A percentile compares a stretch with the other conserved stretches of the same genome.
Evolutionary conservation across 495 filamentous ascomycete species (phyloP).

Genomic region (Apodospora peruviana): DNA sequence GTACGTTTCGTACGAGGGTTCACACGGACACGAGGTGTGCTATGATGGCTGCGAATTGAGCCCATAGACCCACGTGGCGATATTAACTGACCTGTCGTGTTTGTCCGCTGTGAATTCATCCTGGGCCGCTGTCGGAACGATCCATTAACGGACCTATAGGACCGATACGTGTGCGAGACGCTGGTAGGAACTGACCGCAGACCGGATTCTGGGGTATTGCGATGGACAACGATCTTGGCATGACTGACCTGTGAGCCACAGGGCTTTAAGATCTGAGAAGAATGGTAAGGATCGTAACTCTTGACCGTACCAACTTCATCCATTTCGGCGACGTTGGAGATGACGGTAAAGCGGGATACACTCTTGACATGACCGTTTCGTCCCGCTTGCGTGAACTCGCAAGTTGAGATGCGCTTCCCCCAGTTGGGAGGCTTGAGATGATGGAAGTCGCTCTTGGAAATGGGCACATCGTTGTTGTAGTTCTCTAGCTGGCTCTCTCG

Average conservation of each 20-base stretch:
- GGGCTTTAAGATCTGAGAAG: conserved; percentile 50
- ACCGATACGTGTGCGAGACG: conserved; percentile 19
- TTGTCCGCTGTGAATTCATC: conserved; percentile 15
- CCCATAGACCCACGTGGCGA: conserved; percentile 47
- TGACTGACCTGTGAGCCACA: conserved; percentile 30
- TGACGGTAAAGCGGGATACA: conserved; percentile 65
- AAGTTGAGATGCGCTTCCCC: conserved; percentile 44
- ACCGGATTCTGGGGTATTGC: conserved; percentile 24
- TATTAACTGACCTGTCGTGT: conserved; percentile 17
- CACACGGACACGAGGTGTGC: conserved; percentile 41
- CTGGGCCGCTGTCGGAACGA: conserved; percentile 15
- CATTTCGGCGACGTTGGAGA: conserved; percentile 49
- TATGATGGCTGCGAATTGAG: conserved; percentile 54
- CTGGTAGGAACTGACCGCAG: conserved; percentile 3
- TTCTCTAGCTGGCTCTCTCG: conserved; percentile 78
- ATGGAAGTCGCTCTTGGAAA: conserved; percentile 85
- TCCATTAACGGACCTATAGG: conserved; percentile 16
- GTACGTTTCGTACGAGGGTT: conserved; percentile 64
- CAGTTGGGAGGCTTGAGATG: conserved; percentile 56
- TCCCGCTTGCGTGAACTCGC: conserved; percentile 39
- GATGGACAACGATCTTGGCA: conserved; percentile 64
- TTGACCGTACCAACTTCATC: conserved; percentile 30
- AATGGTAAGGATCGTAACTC: conserved; percentile 81
- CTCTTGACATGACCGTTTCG: conserved; percentile 44
- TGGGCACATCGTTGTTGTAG: conserved; percentile 65